Conservation (phyloP, 805 yeast species). For the Brettanomyces naardenensis region DNA sequence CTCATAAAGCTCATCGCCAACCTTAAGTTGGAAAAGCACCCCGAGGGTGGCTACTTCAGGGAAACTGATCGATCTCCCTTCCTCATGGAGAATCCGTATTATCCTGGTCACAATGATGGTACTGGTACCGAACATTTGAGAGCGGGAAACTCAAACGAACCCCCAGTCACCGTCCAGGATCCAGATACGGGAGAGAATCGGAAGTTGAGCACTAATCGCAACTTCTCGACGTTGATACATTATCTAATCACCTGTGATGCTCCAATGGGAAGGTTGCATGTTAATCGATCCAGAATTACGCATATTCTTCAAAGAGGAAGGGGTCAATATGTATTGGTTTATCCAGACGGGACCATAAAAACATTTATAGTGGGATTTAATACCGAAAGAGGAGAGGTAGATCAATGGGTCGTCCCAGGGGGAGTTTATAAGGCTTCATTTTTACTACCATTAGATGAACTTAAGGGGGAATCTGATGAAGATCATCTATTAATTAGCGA, state of each 20-base stretch:
- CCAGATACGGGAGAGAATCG: constrained; percentile 7
- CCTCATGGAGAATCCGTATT: constrained; percentile 31
- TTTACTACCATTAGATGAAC: constrained; percentile 29
- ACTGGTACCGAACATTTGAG: constrained; percentile 7
- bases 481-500: constrained; percentile 44
- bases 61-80: constrained; percentile 49
- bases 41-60: constrained; percentile 50
- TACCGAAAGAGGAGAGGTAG: constrained; percentile 36
- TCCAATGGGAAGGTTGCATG: constrained; percentile 44
- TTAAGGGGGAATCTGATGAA: constrained; percentile 21
- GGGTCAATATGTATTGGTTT: constrained; percentile 46
- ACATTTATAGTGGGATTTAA: constrained; percentile 48
- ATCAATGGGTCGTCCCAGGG: constrained; percentile 61
- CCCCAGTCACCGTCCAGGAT: constrained; percentile 9
- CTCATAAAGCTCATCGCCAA: constrained; percentile 28
- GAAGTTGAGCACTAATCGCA: constrained; percentile 25
- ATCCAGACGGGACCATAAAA: constrained; percentile 42
- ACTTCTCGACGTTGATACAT: constrained; percentile 43
- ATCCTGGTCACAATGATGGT: constrained; percentile 23
- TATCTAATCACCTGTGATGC: constrained; percentile 43
- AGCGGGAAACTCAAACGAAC: constrained; percentile 7
- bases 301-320: constrained; percentile 49
- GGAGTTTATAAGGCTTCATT: constrained; percentile 52
- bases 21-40: constrained; percentile 34
- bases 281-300: constrained; percentile 43